Evolutionary conservation across 768 basidiomycete species (phyloP).

Genomic region (Boletus sensibilis): DNA sequence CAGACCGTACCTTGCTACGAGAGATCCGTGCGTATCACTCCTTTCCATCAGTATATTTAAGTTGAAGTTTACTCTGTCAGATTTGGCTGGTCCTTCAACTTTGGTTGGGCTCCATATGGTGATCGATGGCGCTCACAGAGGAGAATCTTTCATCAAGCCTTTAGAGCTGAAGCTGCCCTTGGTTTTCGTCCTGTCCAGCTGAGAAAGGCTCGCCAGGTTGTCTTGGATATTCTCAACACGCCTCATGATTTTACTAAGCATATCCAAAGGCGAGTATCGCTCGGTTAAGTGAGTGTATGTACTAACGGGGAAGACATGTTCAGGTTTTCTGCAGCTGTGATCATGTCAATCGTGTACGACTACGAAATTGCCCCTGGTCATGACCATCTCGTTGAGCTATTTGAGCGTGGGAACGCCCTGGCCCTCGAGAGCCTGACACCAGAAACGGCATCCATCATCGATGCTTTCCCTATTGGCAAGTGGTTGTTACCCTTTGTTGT

Average conservation of each 20-base stretch:
- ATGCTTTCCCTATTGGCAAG: constrained; percentile 25
- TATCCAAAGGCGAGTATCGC: constrained; percentile 8
- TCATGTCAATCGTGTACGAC: constrained; percentile 44
- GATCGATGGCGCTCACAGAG: constrained; percentile 26
- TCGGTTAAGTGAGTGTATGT: no score
- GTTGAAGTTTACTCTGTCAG: background rate
- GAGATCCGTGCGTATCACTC: constrained; percentile 9
- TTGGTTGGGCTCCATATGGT: constrained; percentile 18
- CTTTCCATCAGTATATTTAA: background rate
- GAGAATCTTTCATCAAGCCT: constrained; percentile 25
- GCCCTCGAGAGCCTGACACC: constrained; percentile 17
- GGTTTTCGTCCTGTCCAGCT: constrained; percentile 19
- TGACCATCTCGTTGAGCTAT: constrained; percentile 39
- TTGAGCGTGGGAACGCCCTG: constrained; percentile 32
- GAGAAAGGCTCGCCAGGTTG: constrained; percentile 18
- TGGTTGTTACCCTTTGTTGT: background rate
- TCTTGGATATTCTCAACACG: constrained; percentile 9
- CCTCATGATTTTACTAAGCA: constrained; percentile 6
- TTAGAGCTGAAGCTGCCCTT: constrained; percentile 15
- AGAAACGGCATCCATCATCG: constrained; percentile 15
- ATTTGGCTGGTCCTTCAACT: constrained; percentile 23
- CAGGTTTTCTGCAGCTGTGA: constrained; percentile 36
- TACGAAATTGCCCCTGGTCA: constrained; percentile 34
- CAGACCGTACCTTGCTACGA: constrained; percentile 16
- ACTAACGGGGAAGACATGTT: background rate